Evolutionary conservation across 2,329 filamentous ascomycete genomes (phyloP), one percentile per base, ranked within the genome.

Genomic region (Pseudocercospora macadamiae): DNA sequence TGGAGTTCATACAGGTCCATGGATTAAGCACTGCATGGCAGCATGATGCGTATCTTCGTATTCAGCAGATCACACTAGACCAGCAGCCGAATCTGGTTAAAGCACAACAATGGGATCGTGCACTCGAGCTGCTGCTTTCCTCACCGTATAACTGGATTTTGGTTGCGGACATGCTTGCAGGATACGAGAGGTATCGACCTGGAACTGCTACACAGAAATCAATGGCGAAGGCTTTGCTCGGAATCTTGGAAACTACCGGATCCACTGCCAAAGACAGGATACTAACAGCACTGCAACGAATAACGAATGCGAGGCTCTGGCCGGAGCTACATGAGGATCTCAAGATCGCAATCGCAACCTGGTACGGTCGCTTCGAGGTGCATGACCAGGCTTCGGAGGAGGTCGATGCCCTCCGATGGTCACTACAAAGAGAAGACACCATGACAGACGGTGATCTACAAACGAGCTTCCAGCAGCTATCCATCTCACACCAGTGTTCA

Each of bases 401-500:
- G 4, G 39, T 66, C 9, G 18, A 30, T n/a, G 28, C 54, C 16
- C 25, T 70, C n/a, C 57, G 55, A 9, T 60, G 65, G 30, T 57
- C 59, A 28, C 51, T 70, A 7, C 59, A 54, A 14, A 49, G 64
- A 21, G 62, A 65, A 47, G 61, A 66, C 51, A 47, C 57, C 26
- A 71, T 70, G 69, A 61, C 57, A 6, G 67, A 70, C 44, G 62
- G 58, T 18, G 64, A 66, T 4, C 52, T 68, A 4, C 57, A 61
- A 18, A 44, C 52, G 1, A 48, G 44, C 16, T 69, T 68, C 42
- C 36, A 58, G 28, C 57, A 66, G 19, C 54, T 68, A n/a, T 58
- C 61, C 54, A 47, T 65, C 3, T 18, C 52, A 3, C 51, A 54
- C 2, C 30, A 26, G 7, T 51, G 48, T 8, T 21, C 39, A 39